Base-by-base conservation (phyloP, 2,329 filamentous ascomycete genomes). In the Penicillium italicum region DNA sequence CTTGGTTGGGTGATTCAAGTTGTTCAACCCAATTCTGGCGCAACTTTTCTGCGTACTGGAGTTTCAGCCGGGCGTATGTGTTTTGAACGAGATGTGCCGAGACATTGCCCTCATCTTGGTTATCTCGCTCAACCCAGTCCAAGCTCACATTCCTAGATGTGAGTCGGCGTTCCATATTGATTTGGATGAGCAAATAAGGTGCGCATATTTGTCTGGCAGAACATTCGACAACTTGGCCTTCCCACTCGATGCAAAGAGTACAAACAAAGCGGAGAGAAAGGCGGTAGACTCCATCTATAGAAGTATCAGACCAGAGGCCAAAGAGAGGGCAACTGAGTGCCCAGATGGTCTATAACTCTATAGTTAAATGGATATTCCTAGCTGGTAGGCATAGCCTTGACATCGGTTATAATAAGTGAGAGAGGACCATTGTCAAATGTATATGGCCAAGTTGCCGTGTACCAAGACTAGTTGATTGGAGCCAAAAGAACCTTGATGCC, bases 1-100 rank as follows among this genome's bases (percentile, higher is more conserved):
- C 91, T 69, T 97, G 92, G 72, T 97, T 99, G 16, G 79, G 79
- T 0, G 92, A 90, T 69, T 96, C 91, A 0, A 92, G 97, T 49
- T 82, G 82, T 76, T 97, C 94, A 14, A 85, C 86, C 94, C 93
- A 99, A 1, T 74, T 77, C n/a, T 83, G 74, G 14, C 91, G 87
- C 12, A 99, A 76, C 1, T 74, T 67, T 20, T 83, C 82, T 0
- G 90, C 91, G 69, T 97, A 91, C 64, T 83, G 88, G 50, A 83
- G 78, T 74, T 97, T 97, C 7, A 99, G 80, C 18, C 80, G 78
- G 0, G 87, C 81, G 70, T 97, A 97, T 0, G 87, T 92, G 66
- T 92, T 85, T 70, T 97, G 93, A 50, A 95, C 86, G 0, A 79
- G 76, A 49, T 86, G 83, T 65, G 92, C 90, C 0, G 90, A 84